phyloP scores from a whole-genome alignment of 495 filamentous ascomycete species.

The Astrocystis sublimbata region DNA sequence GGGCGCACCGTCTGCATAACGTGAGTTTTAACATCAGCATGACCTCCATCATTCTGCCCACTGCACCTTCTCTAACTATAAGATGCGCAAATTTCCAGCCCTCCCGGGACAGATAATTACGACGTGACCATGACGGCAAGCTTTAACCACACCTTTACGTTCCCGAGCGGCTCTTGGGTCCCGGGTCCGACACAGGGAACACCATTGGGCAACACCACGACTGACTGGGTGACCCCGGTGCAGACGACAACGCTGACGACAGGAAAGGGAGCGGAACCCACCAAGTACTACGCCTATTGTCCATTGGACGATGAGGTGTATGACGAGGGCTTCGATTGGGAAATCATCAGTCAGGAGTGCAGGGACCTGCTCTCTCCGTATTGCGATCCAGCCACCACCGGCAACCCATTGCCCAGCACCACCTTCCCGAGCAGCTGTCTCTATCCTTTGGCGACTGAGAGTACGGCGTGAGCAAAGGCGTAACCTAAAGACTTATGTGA shows the following conservation, averaged over 20 bases:
- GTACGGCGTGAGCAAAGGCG: background rate
- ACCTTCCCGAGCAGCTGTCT: slow-evolving; percentile 1
- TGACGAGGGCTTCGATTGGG: background rate
- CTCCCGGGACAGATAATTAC: background rate
- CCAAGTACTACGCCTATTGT: background rate
- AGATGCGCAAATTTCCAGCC: background rate
- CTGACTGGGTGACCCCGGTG: background rate
- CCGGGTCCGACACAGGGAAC: background rate
- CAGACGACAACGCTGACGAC: background rate
- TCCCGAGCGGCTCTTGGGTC: background rate
- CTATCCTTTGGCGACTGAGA: background rate
- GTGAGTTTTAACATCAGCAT: background rate
- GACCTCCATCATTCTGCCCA: background rate
- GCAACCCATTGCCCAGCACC: background rate
- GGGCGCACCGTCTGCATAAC: background rate
- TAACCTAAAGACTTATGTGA: background rate
- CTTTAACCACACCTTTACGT: background rate
- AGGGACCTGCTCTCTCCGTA: background rate
- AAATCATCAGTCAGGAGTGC: slow-evolving; percentile 1
- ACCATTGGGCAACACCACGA: background rate
- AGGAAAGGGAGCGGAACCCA: background rate
- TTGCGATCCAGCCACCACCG: background rate
- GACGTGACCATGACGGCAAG: background rate
- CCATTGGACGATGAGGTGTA: background rate
- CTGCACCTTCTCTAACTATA: background rate